Evolutionary conservation across 192 early-diverging fungal genomes (phyloP), one percentile per base, ranked within the genome.

Genomic region (Backusella macrospora): DNA sequence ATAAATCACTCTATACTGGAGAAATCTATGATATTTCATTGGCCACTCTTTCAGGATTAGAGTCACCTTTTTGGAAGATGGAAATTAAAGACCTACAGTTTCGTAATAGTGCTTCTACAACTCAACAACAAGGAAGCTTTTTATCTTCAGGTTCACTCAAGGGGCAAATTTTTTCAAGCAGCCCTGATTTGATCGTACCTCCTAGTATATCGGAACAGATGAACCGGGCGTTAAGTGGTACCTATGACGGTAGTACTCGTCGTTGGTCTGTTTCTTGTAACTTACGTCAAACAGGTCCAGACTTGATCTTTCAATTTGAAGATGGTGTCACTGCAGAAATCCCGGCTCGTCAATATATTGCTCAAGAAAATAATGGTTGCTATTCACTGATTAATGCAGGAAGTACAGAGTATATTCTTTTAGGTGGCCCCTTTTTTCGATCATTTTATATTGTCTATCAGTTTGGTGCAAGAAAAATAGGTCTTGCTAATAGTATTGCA

Each of bases 11-110:
- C 8, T 59, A 59, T 10, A 59, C 52, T 23, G 52, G 52, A 26
- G 21, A 18, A 23, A 59, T 59, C 26, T 59, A 59, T 13, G 52
- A 59, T 26, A 59, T 59, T 13, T 23, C 52, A 59, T 59, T 59
- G 12, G 10, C 26, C 21, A 59, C 21, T 4, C 52, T 59, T 59
- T 59, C 52, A 1, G 52, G 21, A 4, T 26, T 59, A 59, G 52
- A 59, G 18, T 59, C 52, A 26, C 52, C 52, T n/a, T 59, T 59
- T 59, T 59, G 52, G 52, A 59, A 59, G 13, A 59, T 59, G 13
- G 21, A 18, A 59, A 23, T 59, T 9, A 59, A 18, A 9, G 13
- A 21, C 3, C 8, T 59, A 8, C 52, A 59, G 26, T 14, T 59
- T 12, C 52, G 52, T 4, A 59, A 59, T 26, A 9, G 8, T 18